Evolutionary conservation across 495 filamentous ascomycete species (phyloP), one percentile per base, ranked within the genome.

Genomic region (Annulohypoxylon maeteangense): DNA sequence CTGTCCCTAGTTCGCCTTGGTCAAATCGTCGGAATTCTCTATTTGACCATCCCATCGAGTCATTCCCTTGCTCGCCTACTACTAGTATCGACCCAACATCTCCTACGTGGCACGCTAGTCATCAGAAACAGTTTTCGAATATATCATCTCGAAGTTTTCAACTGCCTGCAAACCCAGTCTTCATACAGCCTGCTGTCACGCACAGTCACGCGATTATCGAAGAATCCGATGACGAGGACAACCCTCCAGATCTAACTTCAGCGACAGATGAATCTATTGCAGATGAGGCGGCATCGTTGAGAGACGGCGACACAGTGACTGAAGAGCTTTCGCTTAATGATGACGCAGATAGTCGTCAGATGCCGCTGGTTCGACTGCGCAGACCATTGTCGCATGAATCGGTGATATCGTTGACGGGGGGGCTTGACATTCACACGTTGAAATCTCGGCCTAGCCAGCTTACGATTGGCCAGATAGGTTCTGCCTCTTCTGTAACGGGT

Each of bases 1-100:
- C 94, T 0, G 81, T 89, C n/a, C 89, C 93, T 3, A 93, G 88
- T 74, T 97, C 94, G 2, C 94, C 95, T 3, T 86, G 85, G 23
- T 95, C 93, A 2, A 88, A 85, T 14, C 90, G 89, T 74, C 87
- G 90, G 12, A 88, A 88, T 20, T 91, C 92, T 0, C 81, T 97
- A 47, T 97, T 97, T 72, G 94, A 98, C 72, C 84, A 88, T 6
- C 77, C 53, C 80, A 86, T 32, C 62, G 86, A 83, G 70, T 93
- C 87, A 16, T 87, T 86, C 55, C 91, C 93, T 1, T 91, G 88
- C 0, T 96, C 92, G 25, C 93, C 94, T 0, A 91, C 90, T 0
- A 89, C 90, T 47, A 87, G 84, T 67, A 80, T 87, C 1, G 86
- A 88, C 31, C 86, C 90, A n/a, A 82, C 83, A 59, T 88, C 87